These are phyloP conservation scores for Citrullus mucosospermus DNA, from an alignment of 306 rosid genomes.

Conservation along the genomic window DNA sequence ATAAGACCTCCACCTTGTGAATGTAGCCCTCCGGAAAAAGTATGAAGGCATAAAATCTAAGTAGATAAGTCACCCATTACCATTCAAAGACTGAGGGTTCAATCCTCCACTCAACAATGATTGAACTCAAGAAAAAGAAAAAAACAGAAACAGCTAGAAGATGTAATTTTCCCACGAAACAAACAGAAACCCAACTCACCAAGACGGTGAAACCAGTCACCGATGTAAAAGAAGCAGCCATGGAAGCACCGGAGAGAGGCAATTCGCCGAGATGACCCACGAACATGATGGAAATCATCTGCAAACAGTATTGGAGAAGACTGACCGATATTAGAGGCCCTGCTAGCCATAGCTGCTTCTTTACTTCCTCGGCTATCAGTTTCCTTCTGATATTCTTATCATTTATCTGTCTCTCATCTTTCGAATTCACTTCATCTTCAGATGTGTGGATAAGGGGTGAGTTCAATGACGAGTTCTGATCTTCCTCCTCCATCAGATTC, in stretches of 20 bases:
- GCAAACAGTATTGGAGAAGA: slow-evolving; percentile 33
- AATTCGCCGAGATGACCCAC: slow-evolving; percentile 61
- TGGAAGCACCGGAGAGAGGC: slow-evolving; percentile 52
- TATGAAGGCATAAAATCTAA: too few species aligned
- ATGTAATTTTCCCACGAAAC: background rate
- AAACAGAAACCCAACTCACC: slow-evolving; percentile 24
- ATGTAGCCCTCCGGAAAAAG: too few species aligned
- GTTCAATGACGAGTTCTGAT: background rate
- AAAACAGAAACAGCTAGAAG: background rate
- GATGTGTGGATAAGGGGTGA: background rate
- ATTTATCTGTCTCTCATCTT: background rate
- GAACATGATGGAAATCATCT: slow-evolving; percentile 61
- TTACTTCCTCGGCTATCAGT: slow-evolving; percentile 28
- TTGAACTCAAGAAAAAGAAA: too few species aligned
- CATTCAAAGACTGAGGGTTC: too few species aligned
- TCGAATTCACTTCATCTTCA: background rate
- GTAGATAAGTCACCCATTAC: too few species aligned
- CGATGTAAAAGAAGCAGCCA: slow-evolving; percentile 62
- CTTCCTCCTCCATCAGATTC: background rate
- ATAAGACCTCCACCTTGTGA: background rate
- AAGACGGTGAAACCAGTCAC: slow-evolving; percentile 66
- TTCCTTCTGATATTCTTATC: background rate
- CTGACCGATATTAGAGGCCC: slow-evolving; percentile 50
- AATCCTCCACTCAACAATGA: too few species aligned
- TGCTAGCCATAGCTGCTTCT: slow-evolving; percentile 72